phyloP scores from a whole-genome alignment of 352 stramenopile species.

The Thraustochytrium striatum region DNA sequence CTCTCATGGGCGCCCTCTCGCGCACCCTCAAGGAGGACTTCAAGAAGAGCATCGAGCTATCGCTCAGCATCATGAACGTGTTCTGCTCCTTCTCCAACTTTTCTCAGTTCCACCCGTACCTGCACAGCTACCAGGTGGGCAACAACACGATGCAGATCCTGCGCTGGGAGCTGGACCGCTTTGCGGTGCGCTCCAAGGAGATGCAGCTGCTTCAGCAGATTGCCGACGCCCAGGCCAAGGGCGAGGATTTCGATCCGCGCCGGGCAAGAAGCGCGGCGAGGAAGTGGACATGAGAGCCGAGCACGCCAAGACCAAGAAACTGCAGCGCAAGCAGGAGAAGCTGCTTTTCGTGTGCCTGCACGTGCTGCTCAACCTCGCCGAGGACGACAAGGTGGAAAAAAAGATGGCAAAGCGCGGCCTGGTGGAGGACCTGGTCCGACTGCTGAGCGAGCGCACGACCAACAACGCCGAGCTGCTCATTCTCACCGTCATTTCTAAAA shows the following conservation, averaged over 20 bases:
- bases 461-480: constrained; percentile 79
- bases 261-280: constrained; percentile 49
- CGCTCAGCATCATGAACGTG: constrained; percentile 86
- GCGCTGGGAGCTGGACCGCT: constrained; percentile 85
- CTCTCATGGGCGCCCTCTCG: constrained; percentile 86
- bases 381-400: constrained; percentile 83
- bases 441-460: constrained; percentile 63
- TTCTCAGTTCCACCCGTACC: constrained; percentile 82
- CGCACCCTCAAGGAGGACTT: constrained; percentile 89
- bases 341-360: constrained; percentile 85
- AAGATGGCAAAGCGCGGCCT: constrained; percentile 88
- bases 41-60: constrained; percentile 87
- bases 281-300: constrained; percentile 38
- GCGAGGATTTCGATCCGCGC: constrained; percentile 23
- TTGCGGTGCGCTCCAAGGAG: constrained; percentile 70
- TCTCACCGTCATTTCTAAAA: constrained; percentile 84
- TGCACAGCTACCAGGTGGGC: constrained; percentile 87
- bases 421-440: constrained; percentile 36
- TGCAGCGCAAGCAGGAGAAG: constrained; percentile 83
- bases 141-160: constrained; percentile 87
- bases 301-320: constrained; percentile 43
- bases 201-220: constrained; percentile 53
- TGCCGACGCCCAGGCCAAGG: constrained; percentile 56
- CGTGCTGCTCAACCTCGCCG: constrained; percentile 86
- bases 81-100: constrained; percentile 93